Conservation (phyloP, 2,329 filamentous ascomycete species). For the Trichophyton verrucosum region DNA sequence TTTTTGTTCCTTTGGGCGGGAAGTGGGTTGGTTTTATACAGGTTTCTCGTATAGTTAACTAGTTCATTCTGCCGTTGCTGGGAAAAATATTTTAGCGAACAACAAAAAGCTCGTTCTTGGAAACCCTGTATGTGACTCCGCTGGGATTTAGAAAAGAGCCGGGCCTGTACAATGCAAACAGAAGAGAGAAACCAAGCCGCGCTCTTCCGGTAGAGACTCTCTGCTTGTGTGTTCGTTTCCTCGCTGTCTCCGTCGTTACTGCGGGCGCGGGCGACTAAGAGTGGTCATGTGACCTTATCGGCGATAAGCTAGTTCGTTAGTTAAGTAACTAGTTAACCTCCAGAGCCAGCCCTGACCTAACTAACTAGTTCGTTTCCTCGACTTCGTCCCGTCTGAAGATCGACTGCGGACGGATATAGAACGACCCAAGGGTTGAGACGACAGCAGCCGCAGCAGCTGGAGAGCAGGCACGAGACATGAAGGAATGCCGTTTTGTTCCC, state of each 20-base stretch:
- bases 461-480: constrained; percentile 12
- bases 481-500: constrained; percentile 48
- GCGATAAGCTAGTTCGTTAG: background rate
- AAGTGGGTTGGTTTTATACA: constrained; percentile 3
- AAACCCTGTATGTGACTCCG: background rate
- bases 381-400: background rate
- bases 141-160: background rate
- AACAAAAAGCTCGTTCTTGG: background rate
- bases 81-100: background rate
- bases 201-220: background rate
- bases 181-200: background rate
- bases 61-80: background rate
- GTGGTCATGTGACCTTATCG: background rate
- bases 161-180: background rate
- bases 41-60: background rate
- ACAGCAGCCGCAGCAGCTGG: background rate
- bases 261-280: background rate
- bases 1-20: background rate
- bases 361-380: background rate
- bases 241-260: too few species aligned
- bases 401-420: background rate
- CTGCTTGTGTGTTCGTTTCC: background rate
- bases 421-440: too few species aligned
- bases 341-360: too few species aligned
- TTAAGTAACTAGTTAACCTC: too few species aligned